phyloP scores from a whole-genome alignment of 441 rosid genomes.

The Viola pubescens region DNA sequence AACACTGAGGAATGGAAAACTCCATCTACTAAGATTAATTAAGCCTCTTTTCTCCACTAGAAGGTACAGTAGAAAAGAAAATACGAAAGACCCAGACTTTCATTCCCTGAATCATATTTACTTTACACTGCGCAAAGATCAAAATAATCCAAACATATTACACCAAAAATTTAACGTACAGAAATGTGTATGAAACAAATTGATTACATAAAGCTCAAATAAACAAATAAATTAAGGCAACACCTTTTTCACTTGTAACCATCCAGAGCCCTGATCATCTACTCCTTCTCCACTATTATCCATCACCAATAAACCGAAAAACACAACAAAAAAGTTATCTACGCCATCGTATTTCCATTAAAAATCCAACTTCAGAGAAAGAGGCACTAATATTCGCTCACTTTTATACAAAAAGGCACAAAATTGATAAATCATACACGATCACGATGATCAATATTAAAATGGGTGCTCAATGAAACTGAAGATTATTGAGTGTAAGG shows the following conservation, averaged over 20 bases:
- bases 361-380: slow-evolving; percentile 10
- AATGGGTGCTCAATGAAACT: not conserved
- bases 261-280: slow-evolving; percentile 70
- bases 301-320: slow-evolving; percentile 31
- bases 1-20: not conserved
- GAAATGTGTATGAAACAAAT: too few relatives aligned
- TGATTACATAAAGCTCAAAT: too few relatives aligned
- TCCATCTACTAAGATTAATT: too few relatives aligned
- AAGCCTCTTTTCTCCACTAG: too few relatives aligned
- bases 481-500: not conserved
- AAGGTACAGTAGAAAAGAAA: too few relatives aligned
- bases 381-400: not conserved
- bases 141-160: too few relatives aligned
- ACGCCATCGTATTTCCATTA: slow-evolving; percentile 1
- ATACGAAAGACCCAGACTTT: too few relatives aligned
- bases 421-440: not conserved
- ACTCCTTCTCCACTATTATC: slow-evolving; percentile 38
- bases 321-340: slow-evolving; percentile 10
- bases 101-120: too few relatives aligned
- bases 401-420: not conserved
- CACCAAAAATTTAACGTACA: too few relatives aligned
- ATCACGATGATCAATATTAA: not conserved
- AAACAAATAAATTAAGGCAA: not conserved
- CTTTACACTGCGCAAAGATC: too few relatives aligned
- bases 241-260: slow-evolving; percentile 72